These are phyloP conservation scores for Hyaloscypha bicolor DNA, from an alignment of 495 filamentous ascomycete genomes.

Conservation along the genomic window DNA sequence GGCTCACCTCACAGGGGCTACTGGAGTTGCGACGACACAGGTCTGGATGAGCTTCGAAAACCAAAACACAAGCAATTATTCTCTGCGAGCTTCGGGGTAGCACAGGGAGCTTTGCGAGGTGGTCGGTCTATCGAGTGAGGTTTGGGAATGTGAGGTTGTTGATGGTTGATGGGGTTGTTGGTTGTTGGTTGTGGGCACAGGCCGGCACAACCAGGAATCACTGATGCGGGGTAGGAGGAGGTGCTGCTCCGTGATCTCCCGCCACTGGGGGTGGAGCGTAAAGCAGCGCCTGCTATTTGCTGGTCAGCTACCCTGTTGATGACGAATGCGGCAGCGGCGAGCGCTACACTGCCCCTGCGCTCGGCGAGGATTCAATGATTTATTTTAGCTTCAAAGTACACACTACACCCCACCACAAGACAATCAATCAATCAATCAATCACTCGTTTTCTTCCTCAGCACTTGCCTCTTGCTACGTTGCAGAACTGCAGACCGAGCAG, in stretches of 20 bases:
- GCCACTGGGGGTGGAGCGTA: background rate
- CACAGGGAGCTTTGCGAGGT: background rate
- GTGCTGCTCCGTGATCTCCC: background rate
- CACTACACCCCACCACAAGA: background rate
- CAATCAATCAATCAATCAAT: background rate
- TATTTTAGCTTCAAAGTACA: background rate
- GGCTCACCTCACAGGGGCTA: background rate
- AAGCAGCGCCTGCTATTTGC: background rate
- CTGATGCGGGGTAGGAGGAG: background rate
- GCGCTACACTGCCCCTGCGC: too few species aligned
- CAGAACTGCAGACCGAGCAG: background rate
- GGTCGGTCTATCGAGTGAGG: background rate
- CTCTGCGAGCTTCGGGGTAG: background rate
- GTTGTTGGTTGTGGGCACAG: background rate
- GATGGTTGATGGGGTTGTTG: background rate
- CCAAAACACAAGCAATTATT: background rate
- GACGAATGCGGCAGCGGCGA: slow-evolving; percentile 1
- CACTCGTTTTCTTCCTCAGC: background rate
- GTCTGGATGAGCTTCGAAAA: background rate
- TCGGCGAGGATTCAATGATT: background rate
- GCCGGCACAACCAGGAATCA: background rate
- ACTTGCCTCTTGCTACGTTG: background rate
- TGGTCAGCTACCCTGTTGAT: background rate
- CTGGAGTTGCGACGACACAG: background rate
- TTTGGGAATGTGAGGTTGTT: background rate